These are phyloP conservation scores for Filobasidium wieringae DNA, from an alignment of 768 basidiomycete genomes.

Conservation along the genomic window DNA sequence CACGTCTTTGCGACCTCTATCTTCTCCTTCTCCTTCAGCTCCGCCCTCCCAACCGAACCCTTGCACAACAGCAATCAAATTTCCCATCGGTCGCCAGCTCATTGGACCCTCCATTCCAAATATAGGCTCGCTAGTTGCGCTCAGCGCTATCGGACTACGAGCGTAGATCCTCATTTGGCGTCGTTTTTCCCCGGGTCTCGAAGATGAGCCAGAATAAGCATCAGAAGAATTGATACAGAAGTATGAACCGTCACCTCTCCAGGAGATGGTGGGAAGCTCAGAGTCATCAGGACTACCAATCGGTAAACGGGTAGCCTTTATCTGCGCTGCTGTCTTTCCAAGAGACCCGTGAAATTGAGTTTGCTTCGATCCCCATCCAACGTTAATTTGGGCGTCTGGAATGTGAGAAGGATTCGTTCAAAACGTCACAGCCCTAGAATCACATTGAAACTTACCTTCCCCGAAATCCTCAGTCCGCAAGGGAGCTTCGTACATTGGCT, in stretches of 20 bases:
- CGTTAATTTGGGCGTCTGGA: conserved; percentile 76
- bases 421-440: conserved; percentile 2
- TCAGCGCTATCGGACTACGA: conserved; percentile 54
- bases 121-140: conserved; percentile 72
- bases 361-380: conserved; percentile 94
- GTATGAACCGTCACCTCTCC: conserved; percentile 85
- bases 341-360: conserved; percentile 96
- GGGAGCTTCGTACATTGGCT: conserved; percentile 67
- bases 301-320: conserved; percentile 41
- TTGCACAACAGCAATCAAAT: conserved; percentile 69
- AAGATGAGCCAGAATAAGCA: conserved; percentile 28
- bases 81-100: conserved; percentile 80
- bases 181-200: conserved; percentile 29
- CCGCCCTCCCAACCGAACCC: conserved; percentile 63
- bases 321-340: conserved; percentile 63
- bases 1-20: conserved; percentile 62
- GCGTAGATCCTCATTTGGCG: conserved; percentile 65
- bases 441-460: conserved; percentile 50
- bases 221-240: conserved; percentile 75
- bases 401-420: neutral
- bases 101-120: conserved; percentile 67
- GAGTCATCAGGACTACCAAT: conserved; percentile 56
- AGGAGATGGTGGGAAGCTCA: conserved; percentile 59
- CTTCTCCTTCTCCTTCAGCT: conserved; percentile 51
- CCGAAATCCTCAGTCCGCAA: conserved; percentile 69